Conservation (phyloP, 352 stramenopile genomes). For the Thalassiosira hispida region DNA sequence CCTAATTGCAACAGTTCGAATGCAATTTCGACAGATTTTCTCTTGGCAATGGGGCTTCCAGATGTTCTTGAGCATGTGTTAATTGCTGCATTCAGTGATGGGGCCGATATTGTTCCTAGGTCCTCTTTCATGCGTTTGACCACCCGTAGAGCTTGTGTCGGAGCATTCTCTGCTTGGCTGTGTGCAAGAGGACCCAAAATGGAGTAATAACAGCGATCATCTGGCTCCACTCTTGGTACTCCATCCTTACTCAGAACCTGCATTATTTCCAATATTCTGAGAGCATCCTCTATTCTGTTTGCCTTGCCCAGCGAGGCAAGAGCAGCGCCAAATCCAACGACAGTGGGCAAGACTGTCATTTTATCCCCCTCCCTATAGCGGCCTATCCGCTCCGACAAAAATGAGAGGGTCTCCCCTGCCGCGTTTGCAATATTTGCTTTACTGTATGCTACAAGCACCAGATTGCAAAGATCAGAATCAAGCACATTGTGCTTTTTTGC, state of each 20-base stretch:
- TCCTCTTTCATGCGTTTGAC: conserved; percentile 36
- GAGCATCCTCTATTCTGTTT: conserved; percentile 42
- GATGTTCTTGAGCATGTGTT: conserved; percentile 35
- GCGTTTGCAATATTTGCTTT: conserved; percentile 34
- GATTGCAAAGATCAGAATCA: conserved; percentile 48
- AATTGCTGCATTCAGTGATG: conserved; percentile 51
- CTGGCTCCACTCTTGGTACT: conserved; percentile 20
- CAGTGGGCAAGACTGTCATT: conserved; percentile 41
- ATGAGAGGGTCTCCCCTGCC: conserved; percentile 25
- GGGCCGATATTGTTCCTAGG: conserved; percentile 11
- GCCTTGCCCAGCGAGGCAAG: conserved; percentile 25
- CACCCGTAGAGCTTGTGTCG: conserved; percentile 37
- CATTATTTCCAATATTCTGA: conserved; percentile 43
- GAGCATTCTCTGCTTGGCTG: conserved; percentile 25
- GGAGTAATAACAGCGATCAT: conserved; percentile 39
- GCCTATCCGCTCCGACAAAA: conserved; percentile 37
- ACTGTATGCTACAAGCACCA: conserved; percentile 46
- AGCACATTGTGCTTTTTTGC: conserved; percentile 15
- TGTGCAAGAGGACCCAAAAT: conserved; percentile 35
- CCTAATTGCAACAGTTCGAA: conserved; percentile 41
- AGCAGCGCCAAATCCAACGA: conserved; percentile 40
- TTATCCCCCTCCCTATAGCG: conserved; percentile 29
- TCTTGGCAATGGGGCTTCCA: conserved; percentile 13
- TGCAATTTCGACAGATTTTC: conserved; percentile 40
- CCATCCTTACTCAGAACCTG: conserved; percentile 22